Percentiles rank a stretch among this genome's conserved stretches.
Evolutionary conservation across 106 monocot species (phyloP).

Genomic region (Allium sativum): DNA sequence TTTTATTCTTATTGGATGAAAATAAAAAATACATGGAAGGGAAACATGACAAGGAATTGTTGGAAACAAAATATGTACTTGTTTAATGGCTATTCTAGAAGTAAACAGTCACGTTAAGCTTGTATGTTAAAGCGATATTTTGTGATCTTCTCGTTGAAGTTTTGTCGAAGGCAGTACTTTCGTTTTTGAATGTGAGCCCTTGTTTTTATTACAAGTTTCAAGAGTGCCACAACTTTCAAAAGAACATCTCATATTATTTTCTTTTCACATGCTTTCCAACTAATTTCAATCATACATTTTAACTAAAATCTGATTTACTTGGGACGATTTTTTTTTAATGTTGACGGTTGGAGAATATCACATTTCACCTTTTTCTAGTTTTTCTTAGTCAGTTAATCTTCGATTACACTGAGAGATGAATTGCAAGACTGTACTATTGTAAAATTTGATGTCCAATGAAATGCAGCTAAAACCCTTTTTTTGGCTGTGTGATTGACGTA

Average conservation of each 20-base stretch:
- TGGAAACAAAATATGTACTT: no score
- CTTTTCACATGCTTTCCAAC: no score
- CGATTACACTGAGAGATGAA: background rate
- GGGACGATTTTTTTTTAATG: background rate
- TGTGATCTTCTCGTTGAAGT: background rate
- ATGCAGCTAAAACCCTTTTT: background rate
- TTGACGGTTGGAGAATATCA: background rate
- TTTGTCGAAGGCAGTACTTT: background rate
- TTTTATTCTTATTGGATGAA: background rate
- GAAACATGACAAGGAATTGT: background rate
- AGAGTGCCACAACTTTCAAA: no score
- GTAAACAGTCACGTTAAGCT: background rate
- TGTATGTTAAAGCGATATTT: background rate
- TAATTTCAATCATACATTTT: no score
- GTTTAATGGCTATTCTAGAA: no score
- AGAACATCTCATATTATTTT: no score
- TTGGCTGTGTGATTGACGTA: background rate
- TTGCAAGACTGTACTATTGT: background rate
- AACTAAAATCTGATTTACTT: no score
- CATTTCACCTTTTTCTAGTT: background rate
- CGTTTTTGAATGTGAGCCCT: background rate
- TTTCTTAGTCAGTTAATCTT: background rate
- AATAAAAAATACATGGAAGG: background rate
- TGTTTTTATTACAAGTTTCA: no score
- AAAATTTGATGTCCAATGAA: constrained; percentile 1